phyloP scores from a whole-genome alignment of 768 basidiomycete species.

The Sporobolomyces phaffii region DNA sequence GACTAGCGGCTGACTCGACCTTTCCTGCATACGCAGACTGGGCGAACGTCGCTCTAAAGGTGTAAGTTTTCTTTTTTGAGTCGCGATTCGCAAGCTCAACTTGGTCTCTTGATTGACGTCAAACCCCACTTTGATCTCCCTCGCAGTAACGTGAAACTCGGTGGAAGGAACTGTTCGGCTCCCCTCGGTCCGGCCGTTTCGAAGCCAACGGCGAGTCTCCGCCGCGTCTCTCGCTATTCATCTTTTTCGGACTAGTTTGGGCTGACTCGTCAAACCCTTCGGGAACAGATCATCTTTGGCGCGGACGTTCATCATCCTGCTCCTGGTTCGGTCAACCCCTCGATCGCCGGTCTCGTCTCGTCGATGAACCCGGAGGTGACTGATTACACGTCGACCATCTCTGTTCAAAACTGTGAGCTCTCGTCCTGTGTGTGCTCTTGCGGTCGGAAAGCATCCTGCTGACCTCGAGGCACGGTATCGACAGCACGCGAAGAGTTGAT shows the following conservation, averaged over 20 bases:
- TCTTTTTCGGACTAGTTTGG: background rate
- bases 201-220: background rate
- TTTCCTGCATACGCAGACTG: constrained; percentile 1
- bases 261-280: background rate
- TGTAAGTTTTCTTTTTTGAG: background rate
- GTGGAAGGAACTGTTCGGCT: background rate
- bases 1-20: no score
- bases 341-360: constrained; percentile 9
- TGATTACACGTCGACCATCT: background rate
- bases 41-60: constrained; percentile 8
- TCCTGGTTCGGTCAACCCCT: constrained; percentile 1
- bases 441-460: background rate
- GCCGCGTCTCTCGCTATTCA: no score
- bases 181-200: background rate
- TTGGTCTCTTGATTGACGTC: background rate
- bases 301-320: constrained; percentile 18
- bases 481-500: constrained; percentile 13
- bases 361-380: background rate
- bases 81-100: no score
- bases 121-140: background rate
- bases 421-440: background rate
- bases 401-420: background rate
- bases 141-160: constrained; percentile 23
- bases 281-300: constrained; percentile 3
- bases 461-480: background rate